Conservation (phyloP, 2,329 filamentous ascomycete genomes). For the Fusarium sarcochroum region DNA sequence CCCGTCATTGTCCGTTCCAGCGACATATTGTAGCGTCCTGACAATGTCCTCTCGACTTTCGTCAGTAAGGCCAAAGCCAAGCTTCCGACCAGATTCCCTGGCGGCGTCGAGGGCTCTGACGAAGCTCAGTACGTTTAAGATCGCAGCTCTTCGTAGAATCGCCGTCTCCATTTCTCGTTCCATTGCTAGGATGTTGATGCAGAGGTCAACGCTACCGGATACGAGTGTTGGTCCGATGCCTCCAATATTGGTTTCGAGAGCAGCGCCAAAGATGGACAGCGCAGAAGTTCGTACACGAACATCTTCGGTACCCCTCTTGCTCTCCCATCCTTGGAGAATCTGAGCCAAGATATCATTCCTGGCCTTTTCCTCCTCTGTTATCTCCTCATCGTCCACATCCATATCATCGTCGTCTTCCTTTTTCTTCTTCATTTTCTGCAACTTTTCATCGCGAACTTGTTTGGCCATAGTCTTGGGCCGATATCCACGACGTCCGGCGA, state of each 20-base stretch:
- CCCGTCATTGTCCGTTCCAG: conserved; percentile 75
- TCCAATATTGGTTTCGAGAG: conserved; percentile 71
- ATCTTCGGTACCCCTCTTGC: conserved; percentile 76
- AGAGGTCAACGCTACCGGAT: conserved; percentile 72
- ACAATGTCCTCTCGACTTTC: conserved; percentile 73
- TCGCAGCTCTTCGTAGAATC: conserved; percentile 76
- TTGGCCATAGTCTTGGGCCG: conserved; percentile 71
- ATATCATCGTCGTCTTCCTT: conserved; percentile 63
- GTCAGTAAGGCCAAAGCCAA: conserved; percentile 68
- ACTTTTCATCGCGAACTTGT: conserved; percentile 66
- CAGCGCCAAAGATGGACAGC: conserved; percentile 73
- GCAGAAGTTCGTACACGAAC: conserved; percentile 78
- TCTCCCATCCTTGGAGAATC: conserved; percentile 78
- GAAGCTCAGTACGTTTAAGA: conserved; percentile 73
- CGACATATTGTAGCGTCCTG: conserved; percentile 74
- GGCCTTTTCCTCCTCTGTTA: conserved; percentile 59
- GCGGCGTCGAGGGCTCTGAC: conserved; percentile 71
- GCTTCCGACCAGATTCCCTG: conserved; percentile 59
- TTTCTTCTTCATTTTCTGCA: conserved; percentile 62
- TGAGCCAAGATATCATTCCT: conserved; percentile 66
- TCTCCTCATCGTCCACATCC: conserved; percentile 64
- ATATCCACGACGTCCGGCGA: conserved; percentile 74
- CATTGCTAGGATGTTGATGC: conserved; percentile 72
- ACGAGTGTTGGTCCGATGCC: conserved; percentile 68
- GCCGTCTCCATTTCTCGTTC: conserved; percentile 72